Percentiles rank a stretch among this genome's conserved stretches.
These are phyloP conservation scores for Plasmodium gallinaceum DNA, from an alignment of 169 alveolate genomes.

Conservation along the genomic window DNA sequence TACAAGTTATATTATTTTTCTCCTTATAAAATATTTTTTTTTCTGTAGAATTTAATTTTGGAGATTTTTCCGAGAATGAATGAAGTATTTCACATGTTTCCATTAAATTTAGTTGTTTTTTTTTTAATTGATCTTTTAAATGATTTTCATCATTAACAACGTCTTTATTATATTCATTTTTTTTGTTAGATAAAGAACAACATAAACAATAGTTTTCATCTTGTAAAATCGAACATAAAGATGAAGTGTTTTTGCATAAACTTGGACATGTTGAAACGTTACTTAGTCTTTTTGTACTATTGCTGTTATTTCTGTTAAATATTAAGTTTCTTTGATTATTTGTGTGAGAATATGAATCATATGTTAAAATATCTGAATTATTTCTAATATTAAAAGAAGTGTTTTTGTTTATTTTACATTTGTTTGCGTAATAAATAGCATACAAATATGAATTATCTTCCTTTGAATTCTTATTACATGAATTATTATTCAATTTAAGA, in stretches of 20 bases:
- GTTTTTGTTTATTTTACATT: neutral
- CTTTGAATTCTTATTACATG: neutral
- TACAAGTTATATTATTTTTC: neutral
- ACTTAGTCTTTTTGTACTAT: constrained; percentile 49
- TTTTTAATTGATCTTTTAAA: neutral
- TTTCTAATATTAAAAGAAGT: neutral
- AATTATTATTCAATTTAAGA: neutral
- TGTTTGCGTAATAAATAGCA: constrained; percentile 35
- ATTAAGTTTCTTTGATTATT: neutral
- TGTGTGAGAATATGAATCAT: neutral
- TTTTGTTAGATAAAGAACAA: constrained; percentile 3
- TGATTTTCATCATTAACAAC: neutral
- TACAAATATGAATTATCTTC: constrained; percentile 6
- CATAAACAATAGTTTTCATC: constrained; percentile 6
- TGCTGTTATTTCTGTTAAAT: neutral
- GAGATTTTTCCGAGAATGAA: constrained; percentile 2
- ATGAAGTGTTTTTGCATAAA: neutral
- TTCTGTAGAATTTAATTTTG: neutral
- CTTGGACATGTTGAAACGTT: constrained; percentile 77
- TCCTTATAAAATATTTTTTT: neutral
- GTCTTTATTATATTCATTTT: neutral
- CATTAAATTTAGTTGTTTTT: too few species aligned
- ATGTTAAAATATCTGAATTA: neutral
- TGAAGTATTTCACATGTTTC: constrained; percentile 5
- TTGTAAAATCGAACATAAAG: neutral